Conservation (phyloP, 176 grass and related monocot species). For the Thinopyrum elongatum region DNA sequence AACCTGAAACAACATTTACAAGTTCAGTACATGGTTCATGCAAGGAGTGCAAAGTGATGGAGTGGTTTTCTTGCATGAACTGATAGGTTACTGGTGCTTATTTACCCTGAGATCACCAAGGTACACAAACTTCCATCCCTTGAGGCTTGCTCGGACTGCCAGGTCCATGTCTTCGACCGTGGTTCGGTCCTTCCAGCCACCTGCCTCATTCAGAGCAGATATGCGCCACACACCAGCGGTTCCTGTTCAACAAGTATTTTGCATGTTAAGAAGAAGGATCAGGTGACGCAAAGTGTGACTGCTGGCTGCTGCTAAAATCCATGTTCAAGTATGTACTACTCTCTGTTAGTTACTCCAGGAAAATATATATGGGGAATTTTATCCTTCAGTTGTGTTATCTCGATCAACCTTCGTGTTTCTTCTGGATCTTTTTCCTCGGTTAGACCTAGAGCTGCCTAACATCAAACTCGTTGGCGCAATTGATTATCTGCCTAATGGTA, state of each 20-base stretch:
- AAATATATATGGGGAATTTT: not conserved
- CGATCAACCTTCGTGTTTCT: not conserved
- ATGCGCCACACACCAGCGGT: constrained; percentile 75
- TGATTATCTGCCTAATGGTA: not conserved
- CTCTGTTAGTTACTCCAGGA: not conserved
- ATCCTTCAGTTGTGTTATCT: not conserved
- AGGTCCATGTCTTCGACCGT: constrained; percentile 90
- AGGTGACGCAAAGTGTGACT: not conserved
- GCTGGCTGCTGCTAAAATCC: not conserved
- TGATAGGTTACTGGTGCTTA: not conserved
- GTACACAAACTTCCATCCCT: constrained; percentile 79
- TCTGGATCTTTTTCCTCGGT: not conserved
- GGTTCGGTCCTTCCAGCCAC: constrained; percentile 78
- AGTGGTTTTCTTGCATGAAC: not conserved
- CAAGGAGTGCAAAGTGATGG: not conserved
- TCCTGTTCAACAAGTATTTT: constrained; percentile 37
- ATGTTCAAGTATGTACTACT: not conserved
- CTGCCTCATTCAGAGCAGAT: constrained; percentile 61
- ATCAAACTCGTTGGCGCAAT: not conserved
- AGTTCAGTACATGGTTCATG: not conserved
- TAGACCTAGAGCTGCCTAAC: not conserved
- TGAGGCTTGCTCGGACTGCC: constrained; percentile 66
- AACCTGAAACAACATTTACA: constrained; percentile 36
- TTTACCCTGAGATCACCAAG: constrained; percentile 64
- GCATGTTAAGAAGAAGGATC: constrained; percentile 7